Base-by-base conservation (phyloP, 2,329 filamentous ascomycete species). In the Penicillium fuscoglaucum region DNA sequence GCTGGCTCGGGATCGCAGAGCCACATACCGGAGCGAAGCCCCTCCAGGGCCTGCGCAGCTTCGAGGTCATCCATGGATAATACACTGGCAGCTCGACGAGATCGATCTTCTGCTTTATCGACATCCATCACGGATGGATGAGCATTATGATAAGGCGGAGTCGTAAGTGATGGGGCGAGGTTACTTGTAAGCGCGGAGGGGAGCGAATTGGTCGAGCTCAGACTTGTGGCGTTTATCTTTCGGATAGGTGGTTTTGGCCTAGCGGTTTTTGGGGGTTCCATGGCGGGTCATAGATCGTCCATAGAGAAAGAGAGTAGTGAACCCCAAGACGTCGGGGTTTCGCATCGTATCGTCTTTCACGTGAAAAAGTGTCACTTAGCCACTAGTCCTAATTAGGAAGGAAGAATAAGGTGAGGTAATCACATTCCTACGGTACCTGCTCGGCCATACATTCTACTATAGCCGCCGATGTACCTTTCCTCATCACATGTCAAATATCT, bases 41-140 rank as follows among this genome's bases (percentile, higher is more conserved):
- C 88, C 49, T 89, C 89, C 15, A 93, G 78, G 8, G 90, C 90
- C 74, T 92, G 88, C 31, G 90, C 90, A 26, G 90, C 90, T 64
- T 81, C 78, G 50, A 81, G 73, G 60, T 81, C 79, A 63, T 81
- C 78, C 70, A 79, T 77, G 37, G 79, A 81, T 51, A 80, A 66
- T 40, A 79, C 77, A 65, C 78, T 80, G 57, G 74, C 75, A 40
- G 74, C 77, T 61, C 77, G 75, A 65, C 70, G 74, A 60, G 73
- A 73, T 50, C 78, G 75, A 61, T 78, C 75, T 48, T 77, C 74
- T 26, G 37, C 17, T 45, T 53, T 53, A 47, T 53, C 51, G 15
- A 47, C 21, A 53, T 79, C 76, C 71, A 78, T 78, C 62, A 72
- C 65, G 58, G 66, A 58, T 53, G 70, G 54, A 60, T 67, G 61